These are phyloP conservation scores for Pilasporangium apinafurcum DNA, from an alignment of 352 stramenopile genomes.

Conservation along the genomic window DNA sequence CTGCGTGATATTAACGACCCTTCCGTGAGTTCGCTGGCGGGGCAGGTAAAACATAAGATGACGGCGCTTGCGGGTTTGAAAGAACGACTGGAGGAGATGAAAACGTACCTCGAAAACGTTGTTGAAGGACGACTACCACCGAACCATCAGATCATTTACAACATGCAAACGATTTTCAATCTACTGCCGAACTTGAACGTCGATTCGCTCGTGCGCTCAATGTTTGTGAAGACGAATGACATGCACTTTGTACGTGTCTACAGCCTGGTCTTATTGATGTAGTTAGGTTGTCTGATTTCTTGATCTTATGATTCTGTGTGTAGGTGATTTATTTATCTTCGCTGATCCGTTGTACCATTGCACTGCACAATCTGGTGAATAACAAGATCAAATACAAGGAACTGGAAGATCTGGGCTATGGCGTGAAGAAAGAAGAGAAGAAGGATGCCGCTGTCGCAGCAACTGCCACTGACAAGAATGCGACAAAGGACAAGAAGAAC, in stretches of 20 bases:
- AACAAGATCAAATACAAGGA: constrained; percentile 99
- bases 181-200: constrained; percentile 98
- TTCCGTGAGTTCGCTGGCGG: constrained; percentile 97
- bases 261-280: constrained; percentile 1
- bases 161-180: constrained; percentile 99
- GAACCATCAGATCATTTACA: constrained; percentile 97
- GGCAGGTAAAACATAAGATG: constrained; percentile 98
- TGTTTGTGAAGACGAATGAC: constrained; percentile 99
- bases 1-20: constrained; percentile 99
- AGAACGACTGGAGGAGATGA: constrained; percentile 96
- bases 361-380: constrained; percentile 98
- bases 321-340: constrained; percentile 96
- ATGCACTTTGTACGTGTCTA: constrained; percentile 94
- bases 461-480: constrained; percentile 12
- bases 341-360: constrained; percentile 97
- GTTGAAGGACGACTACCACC: constrained; percentile 64
- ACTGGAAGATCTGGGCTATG: constrained; percentile 66
- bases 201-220: constrained; percentile 93
- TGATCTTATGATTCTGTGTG: background rate
- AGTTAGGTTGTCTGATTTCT: background rate
- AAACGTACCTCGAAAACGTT: constrained; percentile 95
- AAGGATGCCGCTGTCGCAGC: constrained; percentile 23
- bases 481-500: constrained; percentile 37
- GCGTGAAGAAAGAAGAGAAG: constrained; percentile 68
- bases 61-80: constrained; percentile 92